Percentiles rank a stretch among this genome's conserved stretches.
Conservation (phyloP, 2,329 filamentous ascomycete species). For the Sporothrix inflata region DNA sequence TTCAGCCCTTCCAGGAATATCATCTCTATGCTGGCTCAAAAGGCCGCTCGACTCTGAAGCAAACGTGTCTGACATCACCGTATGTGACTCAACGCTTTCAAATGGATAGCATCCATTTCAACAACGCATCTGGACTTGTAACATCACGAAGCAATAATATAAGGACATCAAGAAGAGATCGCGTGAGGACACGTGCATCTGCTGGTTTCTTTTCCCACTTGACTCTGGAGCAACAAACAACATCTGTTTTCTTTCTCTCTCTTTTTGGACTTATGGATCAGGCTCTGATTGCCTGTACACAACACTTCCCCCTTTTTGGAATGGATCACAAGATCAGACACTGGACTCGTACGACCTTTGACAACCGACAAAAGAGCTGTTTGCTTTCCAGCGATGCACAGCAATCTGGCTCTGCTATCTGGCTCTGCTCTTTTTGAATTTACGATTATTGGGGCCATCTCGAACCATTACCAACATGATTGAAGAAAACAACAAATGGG, state of each 20-base stretch:
- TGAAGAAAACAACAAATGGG: not conserved
- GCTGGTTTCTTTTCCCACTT: not conserved
- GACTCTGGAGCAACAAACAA: not conserved
- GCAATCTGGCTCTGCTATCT: not conserved
- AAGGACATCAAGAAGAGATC: not conserved
- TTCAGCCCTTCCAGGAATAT: not conserved
- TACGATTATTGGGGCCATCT: not conserved
- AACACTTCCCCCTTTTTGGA: not conserved
- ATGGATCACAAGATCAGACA: not conserved
- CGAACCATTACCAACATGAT: not conserved
- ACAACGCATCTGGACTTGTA: slow-evolving; percentile 3
- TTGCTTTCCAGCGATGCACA: not conserved
- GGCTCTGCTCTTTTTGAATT: not conserved
- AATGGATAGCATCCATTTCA: not conserved
- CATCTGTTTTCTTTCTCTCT: not conserved
- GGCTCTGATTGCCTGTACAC: not conserved
- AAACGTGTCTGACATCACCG: not conserved
- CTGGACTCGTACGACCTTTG: not conserved
- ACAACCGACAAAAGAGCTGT: not conserved
- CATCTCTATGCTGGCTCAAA: not conserved
- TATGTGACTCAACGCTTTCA: not conserved
- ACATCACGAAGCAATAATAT: not conserved
- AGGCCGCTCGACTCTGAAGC: not conserved
- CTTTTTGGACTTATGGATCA: not conserved
- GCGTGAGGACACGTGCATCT: not conserved